Evolutionary conservation across 31 red algal genomes (phyloP), one percentile per base, ranked within the genome.

Genomic region (Porphyra umbilicalis): DNA sequence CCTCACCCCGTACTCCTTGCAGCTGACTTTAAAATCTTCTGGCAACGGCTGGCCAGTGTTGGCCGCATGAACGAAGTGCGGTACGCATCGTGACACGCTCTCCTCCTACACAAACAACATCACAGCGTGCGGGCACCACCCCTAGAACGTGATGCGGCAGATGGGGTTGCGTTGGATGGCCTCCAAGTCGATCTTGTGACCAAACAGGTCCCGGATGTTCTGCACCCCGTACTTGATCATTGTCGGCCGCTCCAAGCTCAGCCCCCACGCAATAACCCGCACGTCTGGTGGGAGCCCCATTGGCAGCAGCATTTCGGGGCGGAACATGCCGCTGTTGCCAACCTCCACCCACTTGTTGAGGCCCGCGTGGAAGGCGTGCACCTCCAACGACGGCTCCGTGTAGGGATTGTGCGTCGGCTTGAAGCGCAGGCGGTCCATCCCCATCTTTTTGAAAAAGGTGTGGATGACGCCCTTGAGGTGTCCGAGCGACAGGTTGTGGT

Each of bases 391-490:
- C 39, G 95, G 95, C 34, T 93, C 93, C 20, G 95, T 98, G 77
- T 98, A 98, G 11, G 95, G 95, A 76, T 98, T 98, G 77, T 98
- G 90, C 33, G 95, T 90, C 11, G 95, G 95, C 81, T 98, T 98
- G 92, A 98, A 98, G 35, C 91, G 88, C 79, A 98, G 57, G 33
- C 85, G 84, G 33, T 75, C 37, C 94, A 97, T 97, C 74, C 94
- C 94, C 87, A 97, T 91, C 77, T 90, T 88, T 77, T 87, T 81
- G 92, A 98, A 98, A 77, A 98, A 98, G 34, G 85, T 84, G 36
- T 90, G 83, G 81, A 98, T 94, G 33, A 98, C 89, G 15, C 92
- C 92, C 81, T 98, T 98, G 29, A 98, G 81, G 79, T 98, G 75
- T 11, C 87, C 95, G 33, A 98, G 81, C 33, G 92, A 92, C 39